Percentiles rank a stretch among this genome's conserved stretches.
Conservation (phyloP, 2,329 filamentous ascomycete genomes). For the Alternaria viburni region DNA sequence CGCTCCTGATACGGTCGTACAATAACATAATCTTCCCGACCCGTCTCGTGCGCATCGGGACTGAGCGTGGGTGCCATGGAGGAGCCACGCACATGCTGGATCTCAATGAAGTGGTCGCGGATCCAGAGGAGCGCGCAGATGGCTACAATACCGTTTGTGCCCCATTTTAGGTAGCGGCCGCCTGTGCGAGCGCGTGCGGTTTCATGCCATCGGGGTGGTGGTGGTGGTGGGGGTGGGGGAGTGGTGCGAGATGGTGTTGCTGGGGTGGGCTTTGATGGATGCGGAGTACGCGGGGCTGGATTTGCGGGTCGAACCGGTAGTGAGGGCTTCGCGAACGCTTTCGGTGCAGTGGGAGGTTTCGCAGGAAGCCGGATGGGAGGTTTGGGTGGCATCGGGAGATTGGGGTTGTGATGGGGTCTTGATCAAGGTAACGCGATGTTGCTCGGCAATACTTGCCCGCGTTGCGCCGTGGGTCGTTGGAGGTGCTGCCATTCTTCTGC, state of each 20-base stretch:
- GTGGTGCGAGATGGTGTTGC: slow-evolving; percentile 2
- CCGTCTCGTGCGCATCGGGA: slow-evolving; percentile 49
- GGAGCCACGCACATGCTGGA: slow-evolving; percentile 47
- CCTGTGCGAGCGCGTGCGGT: slow-evolving; percentile 7
- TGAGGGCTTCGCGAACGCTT: slow-evolving; percentile 1
- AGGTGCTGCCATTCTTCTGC: not conserved
- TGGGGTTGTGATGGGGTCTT: not conserved
- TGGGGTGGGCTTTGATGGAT: slow-evolving; percentile 1
- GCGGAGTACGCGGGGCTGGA: slow-evolving; percentile 2
- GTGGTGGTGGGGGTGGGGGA: slow-evolving; percentile 5
- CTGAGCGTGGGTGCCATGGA: slow-evolving; percentile 57
- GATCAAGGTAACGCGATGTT: not conserved
- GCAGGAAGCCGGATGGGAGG: slow-evolving; percentile 23
- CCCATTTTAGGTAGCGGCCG: slow-evolving; percentile 18
- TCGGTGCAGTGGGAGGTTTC: slow-evolving; percentile 7
- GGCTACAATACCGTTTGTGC: slow-evolving; percentile 19
- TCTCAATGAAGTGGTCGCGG: slow-evolving; percentile 51
- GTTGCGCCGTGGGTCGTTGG: not conserved
- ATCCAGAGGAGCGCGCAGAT: slow-evolving; percentile 34
- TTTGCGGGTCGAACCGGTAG: not conserved
- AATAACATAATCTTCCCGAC: slow-evolving; percentile 47
- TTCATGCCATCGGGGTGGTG: slow-evolving; percentile 13
- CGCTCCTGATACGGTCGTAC: slow-evolving; percentile 35
- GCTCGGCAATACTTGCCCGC: slow-evolving; percentile 13
- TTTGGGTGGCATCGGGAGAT: slow-evolving; percentile 32